Conservation (phyloP, 169 alveolate species). For the Cryptosporidium baileyi region DNA sequence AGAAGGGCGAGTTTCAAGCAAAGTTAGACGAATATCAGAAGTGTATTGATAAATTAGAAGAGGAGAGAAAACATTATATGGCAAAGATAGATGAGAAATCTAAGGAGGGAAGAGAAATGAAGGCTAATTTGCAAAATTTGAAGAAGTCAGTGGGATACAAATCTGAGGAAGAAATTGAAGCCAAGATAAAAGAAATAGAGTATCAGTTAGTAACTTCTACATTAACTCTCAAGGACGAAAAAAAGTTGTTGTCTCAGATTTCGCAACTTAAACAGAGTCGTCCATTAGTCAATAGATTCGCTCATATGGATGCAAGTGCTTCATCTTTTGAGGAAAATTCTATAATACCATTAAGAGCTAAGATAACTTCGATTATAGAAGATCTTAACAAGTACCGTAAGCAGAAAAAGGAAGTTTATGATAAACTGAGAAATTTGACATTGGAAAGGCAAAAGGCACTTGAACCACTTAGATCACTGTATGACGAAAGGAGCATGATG, state of each 20-base stretch:
- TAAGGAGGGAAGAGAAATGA: constrained; percentile 64
- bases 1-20: constrained; percentile 58
- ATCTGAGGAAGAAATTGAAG: constrained; percentile 69
- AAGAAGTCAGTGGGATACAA: constrained; percentile 61
- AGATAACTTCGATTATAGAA: constrained; percentile 51
- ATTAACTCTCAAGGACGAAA: constrained; percentile 43
- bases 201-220: constrained; percentile 68
- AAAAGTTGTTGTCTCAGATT: constrained; percentile 30
- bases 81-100: constrained; percentile 59
- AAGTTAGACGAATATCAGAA: constrained; percentile 56
- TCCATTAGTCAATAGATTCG: constrained; percentile 52
- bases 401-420: constrained; percentile 58
- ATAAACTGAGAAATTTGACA: constrained; percentile 30
- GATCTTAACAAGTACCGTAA: constrained; percentile 56
- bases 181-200: constrained; percentile 54
- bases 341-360: constrained; percentile 45
- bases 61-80: constrained; percentile 53
- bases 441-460: constrained; percentile 62
- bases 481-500: constrained; percentile 65
- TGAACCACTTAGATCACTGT: constrained; percentile 66
- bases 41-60: constrained; percentile 44
- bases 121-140: constrained; percentile 35
- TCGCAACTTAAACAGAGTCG: constrained; percentile 67
- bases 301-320: constrained; percentile 70
- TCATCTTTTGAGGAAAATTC: constrained; percentile 67